Base-by-base conservation (phyloP, 345 rosid species). In the Conringia planisiliqua region DNA sequence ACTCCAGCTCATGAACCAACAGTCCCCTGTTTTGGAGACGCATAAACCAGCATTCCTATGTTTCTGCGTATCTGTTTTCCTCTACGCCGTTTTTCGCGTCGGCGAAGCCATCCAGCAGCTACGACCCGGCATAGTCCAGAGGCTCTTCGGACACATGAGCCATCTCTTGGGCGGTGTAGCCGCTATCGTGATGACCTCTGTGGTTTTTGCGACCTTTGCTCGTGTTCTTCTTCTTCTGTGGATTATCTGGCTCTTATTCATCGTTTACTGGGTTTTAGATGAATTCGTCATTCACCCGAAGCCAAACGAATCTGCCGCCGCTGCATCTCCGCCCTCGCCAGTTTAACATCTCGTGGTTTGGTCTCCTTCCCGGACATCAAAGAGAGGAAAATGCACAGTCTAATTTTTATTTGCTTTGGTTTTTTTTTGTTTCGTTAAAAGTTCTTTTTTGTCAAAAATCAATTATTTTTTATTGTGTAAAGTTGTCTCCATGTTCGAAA, bases 121-220 rank as follows among this genome's bases (percentile, higher is more conserved):
- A 63, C 71, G 29, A 43, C 35, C 64, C 1, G 44, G 63, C 2
- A 9, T 73, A 9, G 42, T 14, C 63, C 55, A 16, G 4, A 62
- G 77, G n/a, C 27, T 64, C 7, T 8, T 56, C 0, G 78, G 78
- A 43, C 64, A 73, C 35, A 5, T 40, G 20, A 74, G 78, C 72
- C 78, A 74, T 74, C 61, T 74, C 5, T 66, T 74, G 0, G 73
- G 73, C 3, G 66, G 39, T 58, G 62, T 58, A 26, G 66, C 78
- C 3, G 52, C 66, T 58, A 11, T 74, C 1, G 66, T 74, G 22
- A 60, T 66, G 1, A 0, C 27, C 60, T 67, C 11, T 22, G 52
- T 66, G 3, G 26, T 58, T 57, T 24, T 20, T 9, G n/a, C 29
- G 10, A 7, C 42, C 10, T 67, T 66, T 27, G 68, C 73, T 36